Evolutionary conservation across 306 rosid species (phyloP).

Genomic region (Acacia confusa): DNA sequence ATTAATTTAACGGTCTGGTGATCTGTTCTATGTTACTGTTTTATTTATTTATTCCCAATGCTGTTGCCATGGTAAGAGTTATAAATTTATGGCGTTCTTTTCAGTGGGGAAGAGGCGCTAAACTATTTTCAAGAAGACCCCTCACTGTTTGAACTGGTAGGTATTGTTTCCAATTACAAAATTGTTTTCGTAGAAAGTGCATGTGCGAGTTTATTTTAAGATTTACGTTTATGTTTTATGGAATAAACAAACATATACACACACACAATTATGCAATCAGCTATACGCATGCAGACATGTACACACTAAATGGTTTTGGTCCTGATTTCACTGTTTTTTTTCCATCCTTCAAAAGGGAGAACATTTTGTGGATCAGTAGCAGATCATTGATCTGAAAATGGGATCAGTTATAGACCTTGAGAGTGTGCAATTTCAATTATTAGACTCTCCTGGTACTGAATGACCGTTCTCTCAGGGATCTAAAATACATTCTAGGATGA

Average conservation of each 20-base stretch:
- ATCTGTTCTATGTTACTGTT: background rate
- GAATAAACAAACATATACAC: background rate
- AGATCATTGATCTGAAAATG: slow-evolving; percentile 13
- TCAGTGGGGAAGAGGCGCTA: slow-evolving; percentile 89
- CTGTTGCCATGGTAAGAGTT: slow-evolving; percentile 9
- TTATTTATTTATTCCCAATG: background rate
- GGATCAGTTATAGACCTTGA: background rate
- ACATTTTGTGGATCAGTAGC: background rate
- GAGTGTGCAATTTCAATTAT: background rate
- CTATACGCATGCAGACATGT: background rate
- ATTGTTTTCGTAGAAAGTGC: background rate
- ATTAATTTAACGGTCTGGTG: slow-evolving; percentile 1
- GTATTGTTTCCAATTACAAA: slow-evolving; percentile 19
- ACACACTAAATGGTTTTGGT: background rate
- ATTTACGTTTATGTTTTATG: background rate
- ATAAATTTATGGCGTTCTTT: slow-evolving; percentile 11
- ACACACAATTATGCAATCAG: background rate
- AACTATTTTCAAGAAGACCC: slow-evolving; percentile 77
- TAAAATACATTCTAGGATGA: background rate
- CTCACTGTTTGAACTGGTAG: slow-evolving; percentile 68
- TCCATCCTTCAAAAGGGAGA: background rate
- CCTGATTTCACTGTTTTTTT: slow-evolving; percentile 13
- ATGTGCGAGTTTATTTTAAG: background rate
- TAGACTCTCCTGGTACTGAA: background rate
- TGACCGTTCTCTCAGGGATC: background rate